Evolutionary conservation across 371 early-diverging fungal species (phyloP), one percentile per base, ranked within the genome.

Genomic region (Capillidium rhysosporum): DNA sequence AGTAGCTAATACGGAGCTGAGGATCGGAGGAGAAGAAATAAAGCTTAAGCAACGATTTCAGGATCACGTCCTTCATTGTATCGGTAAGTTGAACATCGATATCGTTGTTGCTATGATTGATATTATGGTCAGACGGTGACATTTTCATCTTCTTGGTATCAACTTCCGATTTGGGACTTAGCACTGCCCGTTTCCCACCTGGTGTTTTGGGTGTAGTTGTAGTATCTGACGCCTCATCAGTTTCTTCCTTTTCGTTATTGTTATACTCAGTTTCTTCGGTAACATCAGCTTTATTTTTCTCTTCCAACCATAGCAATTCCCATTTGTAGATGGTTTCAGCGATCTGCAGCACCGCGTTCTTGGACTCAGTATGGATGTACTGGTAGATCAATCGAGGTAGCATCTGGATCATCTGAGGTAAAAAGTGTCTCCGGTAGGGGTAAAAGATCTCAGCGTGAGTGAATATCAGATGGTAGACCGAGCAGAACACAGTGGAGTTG

Each of bases 381-480:
- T 51, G 69, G 12, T 94, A 62, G 24, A 90, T 90, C 56, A 98
- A 73, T 54, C 82, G 86, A 18, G 87, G 70, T 31, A 98, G 61
- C 0, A 88, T 79, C 8, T 79, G 77, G 10, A 90, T 80, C 44
- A 96, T 84, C 29, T 86, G 86, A 8, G 86, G 81, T 30, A 91
- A 71, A 60, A 98, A 94, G 56, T 89, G 84, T 51, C 84, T 80
- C 1, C 92, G 76, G 55, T 75, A 78, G 28, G 82, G 79, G 63
- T 84, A 95, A 63, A 93, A 96, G 29, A 89, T 64, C 38, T 86
- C 85, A 0, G 86, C 72, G 40, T 94, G 90, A 2, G 87, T 79
- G 0, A 90, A 80, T n/a, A 98, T 69, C 3, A 92, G 58, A 62
- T 90, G 92, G 61, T 85, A 96, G 0, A 96, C 79, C 52, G 84